Evolutionary conservation across 2,329 filamentous ascomycete genomes (phyloP), one percentile per base, ranked within the genome.

Genomic region (Trichophyton benhamiae): DNA sequence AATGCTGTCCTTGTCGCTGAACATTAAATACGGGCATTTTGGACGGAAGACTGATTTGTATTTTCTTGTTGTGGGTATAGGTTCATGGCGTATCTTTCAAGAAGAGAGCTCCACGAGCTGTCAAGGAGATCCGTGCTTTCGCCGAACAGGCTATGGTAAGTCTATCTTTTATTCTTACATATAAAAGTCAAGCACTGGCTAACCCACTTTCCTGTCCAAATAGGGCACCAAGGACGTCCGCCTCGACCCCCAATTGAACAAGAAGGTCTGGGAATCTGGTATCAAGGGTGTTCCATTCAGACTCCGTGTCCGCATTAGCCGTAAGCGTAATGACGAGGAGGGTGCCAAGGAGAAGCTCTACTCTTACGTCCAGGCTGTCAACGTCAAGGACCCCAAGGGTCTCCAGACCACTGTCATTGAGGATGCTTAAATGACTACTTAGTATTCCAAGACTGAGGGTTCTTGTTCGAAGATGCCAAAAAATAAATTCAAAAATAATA

Each of bases 301-400:
- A 80, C 84, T 99, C 73, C 92, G 94, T 75, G 87, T 99, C 76
- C 91, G 95, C 82, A 96, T 99, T 82, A 96, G 91, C 77, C 90
- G 94, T 81, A 95, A 95, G 87, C 90, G 94, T 86, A 99, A 99
- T 83, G 94, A 99, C 80, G 94, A 97, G 85, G 94, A 99, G 83
- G 90, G 89, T 74, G 94, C 95, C 78, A 96, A 96, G 85, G 90
- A 99, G 87, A 96, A 95, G 86, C 87, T 99, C 70, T 99, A 97
- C 88, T 94, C 88, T 80, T 96, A 96, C 82, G 94, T 99, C 72
- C 92, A 99, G 87, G 94, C 94, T 72, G 94, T 99, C 78, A 96
- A 96, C 81, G 91, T 97, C 77, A 96, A 97, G 89, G 88, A 95
- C 82, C 86, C 91, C 80, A 97, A 96, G 89, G 92, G 94, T 79